Evolutionary conservation across 163 green algal species (phyloP), one percentile per base, ranked within the genome.

Genomic region (Prototheca cutis): DNA sequence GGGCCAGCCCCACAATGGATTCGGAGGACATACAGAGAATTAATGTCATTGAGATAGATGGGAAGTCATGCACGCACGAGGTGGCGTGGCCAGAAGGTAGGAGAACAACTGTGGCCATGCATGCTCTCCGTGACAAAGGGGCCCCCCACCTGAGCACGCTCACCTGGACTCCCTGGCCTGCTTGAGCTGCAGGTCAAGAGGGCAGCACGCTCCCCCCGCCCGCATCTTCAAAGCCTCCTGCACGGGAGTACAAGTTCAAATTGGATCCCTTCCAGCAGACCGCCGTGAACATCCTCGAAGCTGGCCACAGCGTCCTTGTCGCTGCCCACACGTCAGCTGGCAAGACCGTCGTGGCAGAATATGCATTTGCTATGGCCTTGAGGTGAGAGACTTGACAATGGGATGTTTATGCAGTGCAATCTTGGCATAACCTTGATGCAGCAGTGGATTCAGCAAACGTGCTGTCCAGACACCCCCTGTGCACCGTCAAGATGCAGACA

Each of bases 281-380:
- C 29, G 82, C 90, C 1, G 80, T 94, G 42, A 85, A 87, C 45
- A 80, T 71, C 21, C 61, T 97, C 27, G 90, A 95, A 58, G 71
- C 81, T 54, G 83, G 86, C 73, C 68, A 83, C 36, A 74, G 61
- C 27, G 91, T 98, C 54, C 73, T 98, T 59, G 91, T 98, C 13
- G 83, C 89, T 2, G 91, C 91, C 0, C 91, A 98, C 78, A 98
- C 91, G 1, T 96, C 88, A 8, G 92, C 92, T 1, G 92, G 92
- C 21, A 99, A 99, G 75, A 99, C 92, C 1, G 92, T 90, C 3
- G 86, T 99, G 7, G 92, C 92, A 1, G 90, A 99, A 72, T 98
- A 98, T 61, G 88, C 84, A 1, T 92, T 96, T 65, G 89, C 85
- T 4, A 95, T 95, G 85, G 91, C 86, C 7, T 77, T 97, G 23